These are phyloP conservation scores for Coprinopsis sp. DNA, from an alignment of 768 basidiomycete genomes.

Conservation along the genomic window DNA sequence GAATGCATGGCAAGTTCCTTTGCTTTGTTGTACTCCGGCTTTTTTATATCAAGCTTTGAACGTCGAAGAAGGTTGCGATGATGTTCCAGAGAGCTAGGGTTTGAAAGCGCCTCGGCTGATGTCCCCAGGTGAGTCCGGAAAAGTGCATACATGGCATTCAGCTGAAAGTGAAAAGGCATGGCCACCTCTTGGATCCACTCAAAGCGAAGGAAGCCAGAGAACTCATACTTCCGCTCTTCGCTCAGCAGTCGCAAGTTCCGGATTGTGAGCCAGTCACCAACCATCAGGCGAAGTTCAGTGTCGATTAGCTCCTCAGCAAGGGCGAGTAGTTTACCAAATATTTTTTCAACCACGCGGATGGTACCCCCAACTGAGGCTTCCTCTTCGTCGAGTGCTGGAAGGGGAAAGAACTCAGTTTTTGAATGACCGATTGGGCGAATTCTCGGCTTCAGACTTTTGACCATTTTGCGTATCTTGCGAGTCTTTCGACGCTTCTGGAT, in stretches of 20 bases:
- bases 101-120: neutral
- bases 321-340: conserved; percentile 5
- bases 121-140: conserved; percentile 10
- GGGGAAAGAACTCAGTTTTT: conserved; percentile 12
- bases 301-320: conserved; percentile 8
- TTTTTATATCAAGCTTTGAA: conserved; percentile 11
- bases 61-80: conserved; percentile 8
- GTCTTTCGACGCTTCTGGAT: neutral
- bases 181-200: conserved; percentile 14
- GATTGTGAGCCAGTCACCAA: conserved; percentile 13
- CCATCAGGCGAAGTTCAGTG: conserved; percentile 6
- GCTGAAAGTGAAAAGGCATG: conserved; percentile 14
- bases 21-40: conserved; percentile 11
- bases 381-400: conserved; percentile 10
- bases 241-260: conserved; percentile 10
- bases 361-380: conserved; percentile 10
- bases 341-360: conserved; percentile 11
- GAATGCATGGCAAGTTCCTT: conserved; percentile 7
- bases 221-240: conserved; percentile 5
- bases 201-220: conserved; percentile 1
- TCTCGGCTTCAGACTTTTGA: neutral
- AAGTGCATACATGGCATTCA: conserved; percentile 12
- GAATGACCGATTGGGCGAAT: conserved; percentile 4
- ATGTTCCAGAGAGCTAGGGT: conserved; percentile 11
- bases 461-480: neutral